These are phyloP conservation scores for Candida stauntonica DNA, from an alignment of 805 yeast genomes.

Conservation along the genomic window DNA sequence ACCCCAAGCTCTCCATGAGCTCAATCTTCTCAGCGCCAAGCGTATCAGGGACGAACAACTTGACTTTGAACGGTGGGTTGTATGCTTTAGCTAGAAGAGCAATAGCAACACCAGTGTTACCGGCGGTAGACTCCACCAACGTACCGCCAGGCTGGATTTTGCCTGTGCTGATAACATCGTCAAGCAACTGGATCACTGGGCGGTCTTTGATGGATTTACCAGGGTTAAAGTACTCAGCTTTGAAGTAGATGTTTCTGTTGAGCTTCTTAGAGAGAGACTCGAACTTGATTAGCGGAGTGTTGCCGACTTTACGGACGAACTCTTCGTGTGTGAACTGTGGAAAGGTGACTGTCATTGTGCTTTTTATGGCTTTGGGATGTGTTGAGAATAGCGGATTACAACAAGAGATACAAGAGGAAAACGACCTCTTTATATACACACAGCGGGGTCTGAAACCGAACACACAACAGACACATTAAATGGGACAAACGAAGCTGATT, in stretches of 20 bases:
- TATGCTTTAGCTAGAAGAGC: constrained; percentile 54
- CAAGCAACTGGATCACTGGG: constrained; percentile 66
- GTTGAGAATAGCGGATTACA: no score
- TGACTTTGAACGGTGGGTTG: constrained; percentile 40
- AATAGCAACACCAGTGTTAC: constrained; percentile 80
- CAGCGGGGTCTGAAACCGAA: background rate
- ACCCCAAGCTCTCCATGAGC: constrained; percentile 59
- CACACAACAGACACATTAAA: background rate
- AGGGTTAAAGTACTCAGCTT: constrained; percentile 69
- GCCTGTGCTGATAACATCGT: constrained; percentile 44
- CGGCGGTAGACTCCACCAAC: constrained; percentile 79
- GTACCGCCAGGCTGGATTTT: constrained; percentile 36
- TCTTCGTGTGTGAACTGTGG: constrained; percentile 19
- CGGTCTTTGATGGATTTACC: constrained; percentile 85
- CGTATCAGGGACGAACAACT: constrained; percentile 77
- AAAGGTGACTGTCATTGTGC: constrained; percentile 11
- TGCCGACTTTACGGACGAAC: constrained; percentile 42
- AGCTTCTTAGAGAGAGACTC: constrained; percentile 56
- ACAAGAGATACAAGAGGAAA: no score
- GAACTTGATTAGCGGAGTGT: constrained; percentile 68
- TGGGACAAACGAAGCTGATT: no score
- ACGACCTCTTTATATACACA: background rate
- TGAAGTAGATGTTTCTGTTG: constrained; percentile 71
- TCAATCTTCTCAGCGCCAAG: constrained; percentile 65
- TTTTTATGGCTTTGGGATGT: background rate